Evolutionary conservation across 1,284 basidiomycete genomes (phyloP), one percentile per base, ranked within the genome.

Genomic region (Erythrobasidium hasegawianum): DNA sequence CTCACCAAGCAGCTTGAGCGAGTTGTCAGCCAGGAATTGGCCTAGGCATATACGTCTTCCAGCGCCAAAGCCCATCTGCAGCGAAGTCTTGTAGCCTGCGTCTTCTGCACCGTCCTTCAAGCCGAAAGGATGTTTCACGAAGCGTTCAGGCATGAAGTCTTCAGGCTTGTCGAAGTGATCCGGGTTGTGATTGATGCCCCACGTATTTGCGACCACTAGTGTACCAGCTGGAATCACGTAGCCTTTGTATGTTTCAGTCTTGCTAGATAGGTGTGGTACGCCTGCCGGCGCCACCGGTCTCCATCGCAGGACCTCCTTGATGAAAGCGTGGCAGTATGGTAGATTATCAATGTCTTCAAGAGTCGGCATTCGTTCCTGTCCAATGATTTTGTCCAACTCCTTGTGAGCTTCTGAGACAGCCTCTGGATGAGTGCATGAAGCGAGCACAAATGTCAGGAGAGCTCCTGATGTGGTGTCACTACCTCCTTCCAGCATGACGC

Each of bases 321-420:
- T 68, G 18, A 73, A 68, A 0, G 77, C 77, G 13, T 68, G 55
- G 24, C 73, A 70, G 61, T 74, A 77, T 10, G 72, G 68, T 14
- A 77, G 52, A 9, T 69, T 61, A 10, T 70, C 66, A 41, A 76
- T 52, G 47, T 78, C 77, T 4, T 57, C 62, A 14, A 73, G 68
- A 0, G 60, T 64, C 14, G 75, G 75, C 8, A 78, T 67, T 74
- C 79, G 77, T 1, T 79, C 79, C 43, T 78, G 74, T 71, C 59
- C 49, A 55, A 65, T 50, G 22, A 65, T 41, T 14, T 39, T 11
- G 39, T 67, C 70, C 9, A 71, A 53, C 49, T 69, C 59, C 41
- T 59, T 50, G 24, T 69, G 67, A 10, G 70, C 69, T 16, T 67
- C 67, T 8, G 9, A 4, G 13, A 57, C 55, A 9, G 55, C 55